These are phyloP conservation scores for Aethionema arabicum DNA, from an alignment of 345 rosid genomes.

Conservation along the genomic window DNA sequence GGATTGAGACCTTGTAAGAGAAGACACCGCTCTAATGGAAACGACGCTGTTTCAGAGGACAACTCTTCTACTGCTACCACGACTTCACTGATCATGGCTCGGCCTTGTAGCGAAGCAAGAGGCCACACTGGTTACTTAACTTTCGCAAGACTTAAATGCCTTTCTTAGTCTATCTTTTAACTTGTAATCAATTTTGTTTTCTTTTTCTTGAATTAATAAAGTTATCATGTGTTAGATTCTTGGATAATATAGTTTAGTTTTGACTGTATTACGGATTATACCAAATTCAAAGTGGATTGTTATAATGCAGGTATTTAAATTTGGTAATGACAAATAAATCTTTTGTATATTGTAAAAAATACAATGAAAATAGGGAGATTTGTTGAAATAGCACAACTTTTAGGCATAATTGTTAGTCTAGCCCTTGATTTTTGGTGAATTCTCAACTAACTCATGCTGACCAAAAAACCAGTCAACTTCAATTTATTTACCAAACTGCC, in stretches of 20 bases:
- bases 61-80: slow-evolving; percentile 28
- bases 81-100: slow-evolving; percentile 54
- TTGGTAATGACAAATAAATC: too few species aligned
- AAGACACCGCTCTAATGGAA: slow-evolving; percentile 54
- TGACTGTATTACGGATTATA: background rate
- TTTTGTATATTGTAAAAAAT: too few species aligned
- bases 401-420: too few species aligned
- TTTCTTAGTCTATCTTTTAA: slow-evolving; percentile 23
- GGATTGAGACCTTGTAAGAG: slow-evolving; percentile 66
- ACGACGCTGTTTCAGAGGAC: slow-evolving; percentile 29
- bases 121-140: slow-evolving; percentile 98
- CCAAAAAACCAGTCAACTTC: too few species aligned
- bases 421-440: too few species aligned
- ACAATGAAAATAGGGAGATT: too few species aligned
- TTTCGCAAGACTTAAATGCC: slow-evolving; percentile 78
- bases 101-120: slow-evolving; percentile 74
- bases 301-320: too few species aligned
- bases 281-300: too few species aligned
- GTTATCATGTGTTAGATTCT: slow-evolving; percentile 8
- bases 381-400: too few species aligned
- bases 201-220: background rate
- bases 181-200: background rate
- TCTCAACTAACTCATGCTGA: too few species aligned
- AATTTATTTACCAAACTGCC: too few species aligned
- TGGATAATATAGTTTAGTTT: background rate